Evolutionary conservation across 805 yeast species (phyloP), one percentile per base, ranked within the genome.

Genomic region (Yueomyces sp.): DNA sequence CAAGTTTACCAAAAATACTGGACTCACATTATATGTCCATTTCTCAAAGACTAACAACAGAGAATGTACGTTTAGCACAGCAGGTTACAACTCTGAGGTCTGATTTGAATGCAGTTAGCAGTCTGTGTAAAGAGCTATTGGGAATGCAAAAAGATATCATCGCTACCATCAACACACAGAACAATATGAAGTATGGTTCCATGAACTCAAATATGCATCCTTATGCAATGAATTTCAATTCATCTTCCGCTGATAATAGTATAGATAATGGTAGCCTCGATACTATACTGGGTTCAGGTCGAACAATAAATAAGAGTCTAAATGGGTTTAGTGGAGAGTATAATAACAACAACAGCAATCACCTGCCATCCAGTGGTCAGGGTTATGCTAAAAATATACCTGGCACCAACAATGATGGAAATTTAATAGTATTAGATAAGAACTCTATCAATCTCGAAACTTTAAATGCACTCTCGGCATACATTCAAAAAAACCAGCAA

Each of bases 31-130:
- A 53, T 42, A 39, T 55, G 28, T 53, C 53, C 37, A 45, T 59
- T 11, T 57, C 63, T 4, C 50, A 52, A 42, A 51, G 56, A 36
- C 49, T 58, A 36, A 56, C 59, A 1, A 52, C 59, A 2, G 63
- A 60, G 44, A 59, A 59, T 46, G 49, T 56, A 11, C 47, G 60
- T 37, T 42, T 59, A 28, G 52, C 57, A 11, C 62, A 57, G 47
- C 62, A 60, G 43, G 49, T 60, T 12, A 47, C 52, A 3, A 51
- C 52, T 33, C 41, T 60, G 37, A 59, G 56, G 42, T 44, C 52
- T 1, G 64, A 60, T 28, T 37, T 60, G n/a, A 47, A 46, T 30
- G 45, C 52, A 7, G 51, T 59, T 31, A 53, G 50, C 27, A 46
- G 51, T 12, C 47, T 56, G 45, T 53, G 63, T 39, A 48, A 52